Base-by-base conservation (phyloP, 805 yeast genomes). In the Pichia pseudocactophila region DNA sequence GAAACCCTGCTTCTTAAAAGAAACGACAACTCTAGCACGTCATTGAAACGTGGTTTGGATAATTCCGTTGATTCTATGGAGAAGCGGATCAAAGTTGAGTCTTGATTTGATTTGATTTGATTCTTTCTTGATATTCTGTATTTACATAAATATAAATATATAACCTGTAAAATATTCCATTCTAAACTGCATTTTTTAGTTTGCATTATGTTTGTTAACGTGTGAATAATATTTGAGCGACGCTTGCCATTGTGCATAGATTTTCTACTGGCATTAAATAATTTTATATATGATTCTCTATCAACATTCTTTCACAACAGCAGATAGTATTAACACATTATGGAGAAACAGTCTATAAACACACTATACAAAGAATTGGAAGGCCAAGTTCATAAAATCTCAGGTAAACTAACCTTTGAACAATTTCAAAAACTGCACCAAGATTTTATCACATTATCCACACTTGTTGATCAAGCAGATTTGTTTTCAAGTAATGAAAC, bases 391-490 rank as follows among this genome's bases (percentile, higher is more conserved):
- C 6, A 4, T 2, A 34, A 13, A 12, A 12, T 31, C 7, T n/a
- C 13, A 5, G 28, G 33, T 2, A 40, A 34, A 16, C 18, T 40
- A 18, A 36, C 43, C 12, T 33, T 32, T 32, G 41, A 34, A 13
- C 28, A 37, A 16, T 48, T 48, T 31, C 45, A 45, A 30, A 35
- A 43, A 27, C 18, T 41, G n/a, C 51, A 48, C 16, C 43, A 43
- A 31, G 28, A 32, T 2, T 45, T 41, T 16, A 41, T 48, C 7
- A 20, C 31, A 20, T 15, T 48, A 17, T 19, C 36, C 12, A 13
- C 32, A n/a, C 11, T 34, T 7, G 42, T 47, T 20, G 42, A 36
- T 10, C 10, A 32, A 5, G 37, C 40, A 8, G 47, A 46, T 35
- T 11, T 43, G 12, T 40, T 31, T 28, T 48, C 51, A 5, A 36